Percentiles rank a stretch among this genome's conserved stretches.
These are phyloP conservation scores for Serendipita vermifera DNA, from an alignment of 768 basidiomycete genomes.

Conservation along the genomic window DNA sequence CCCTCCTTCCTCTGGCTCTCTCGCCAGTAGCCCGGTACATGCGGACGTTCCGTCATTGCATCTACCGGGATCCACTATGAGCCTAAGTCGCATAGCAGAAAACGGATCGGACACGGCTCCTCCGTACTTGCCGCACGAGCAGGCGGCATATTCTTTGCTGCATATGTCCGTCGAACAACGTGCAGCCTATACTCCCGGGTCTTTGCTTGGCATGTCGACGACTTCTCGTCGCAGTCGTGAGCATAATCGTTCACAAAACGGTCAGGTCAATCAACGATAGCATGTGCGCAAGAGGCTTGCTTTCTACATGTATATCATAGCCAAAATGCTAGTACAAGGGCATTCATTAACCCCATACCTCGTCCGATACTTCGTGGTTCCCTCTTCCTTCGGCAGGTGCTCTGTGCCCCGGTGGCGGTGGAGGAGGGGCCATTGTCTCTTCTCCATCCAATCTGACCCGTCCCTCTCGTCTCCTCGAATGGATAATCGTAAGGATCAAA, in stretches of 20 bases:
- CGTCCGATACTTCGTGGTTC: neutral
- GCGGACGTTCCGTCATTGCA: neutral
- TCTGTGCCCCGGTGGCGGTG: neutral
- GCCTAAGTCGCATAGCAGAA: too few species aligned
- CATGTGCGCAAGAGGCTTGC: too few species aligned
- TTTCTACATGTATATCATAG: too few species aligned
- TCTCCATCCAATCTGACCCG: constrained; percentile 2
- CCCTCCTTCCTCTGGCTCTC: neutral
- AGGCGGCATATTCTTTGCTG: neutral
- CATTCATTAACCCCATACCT: constrained; percentile 7
- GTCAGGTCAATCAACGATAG: too few species aligned
- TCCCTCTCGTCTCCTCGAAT: constrained; percentile 10
- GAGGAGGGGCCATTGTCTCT: neutral
- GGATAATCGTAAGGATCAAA: constrained; percentile 6
- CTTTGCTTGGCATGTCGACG: too few species aligned
- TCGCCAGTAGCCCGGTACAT: neutral
- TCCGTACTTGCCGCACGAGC: neutral
- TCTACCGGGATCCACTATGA: neutral
- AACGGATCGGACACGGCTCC: neutral
- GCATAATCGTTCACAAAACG: too few species aligned
- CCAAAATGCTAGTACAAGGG: too few species aligned
- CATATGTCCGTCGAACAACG: neutral
- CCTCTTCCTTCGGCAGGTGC: neutral
- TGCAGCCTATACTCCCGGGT: too few species aligned
- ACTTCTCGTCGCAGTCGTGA: too few species aligned